Conservation (phyloP, 2,329 filamentous ascomycete species). For the Monilinia fructigena region DNA sequence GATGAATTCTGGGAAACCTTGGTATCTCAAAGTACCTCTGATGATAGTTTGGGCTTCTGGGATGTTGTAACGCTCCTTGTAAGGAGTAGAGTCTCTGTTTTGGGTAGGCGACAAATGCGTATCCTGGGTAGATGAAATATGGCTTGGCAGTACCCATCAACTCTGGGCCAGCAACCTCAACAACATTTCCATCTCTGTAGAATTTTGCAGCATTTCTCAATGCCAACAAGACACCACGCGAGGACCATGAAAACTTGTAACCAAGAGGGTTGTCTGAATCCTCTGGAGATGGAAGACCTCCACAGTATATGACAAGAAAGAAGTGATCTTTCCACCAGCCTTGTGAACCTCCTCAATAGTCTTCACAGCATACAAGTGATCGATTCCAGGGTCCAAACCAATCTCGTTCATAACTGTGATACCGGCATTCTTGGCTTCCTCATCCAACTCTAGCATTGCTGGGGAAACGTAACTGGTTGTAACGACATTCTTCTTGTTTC, state of each 20-base stretch:
- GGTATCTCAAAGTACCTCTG: conserved; percentile 78
- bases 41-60: conserved; percentile 87
- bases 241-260: conserved; percentile 75
- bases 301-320: conserved; percentile 77
- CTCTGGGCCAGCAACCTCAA: conserved; percentile 61
- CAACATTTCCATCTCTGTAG: conserved; percentile 75
- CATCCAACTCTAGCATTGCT: conserved; percentile 86
- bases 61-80: conserved; percentile 86
- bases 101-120: conserved; percentile 85
- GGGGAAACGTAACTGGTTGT: conserved; percentile 93
- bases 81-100: conserved; percentile 91
- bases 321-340: conserved; percentile 78
- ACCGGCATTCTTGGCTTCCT: conserved; percentile 79
- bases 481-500: conserved; percentile 92
- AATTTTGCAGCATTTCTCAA: conserved; percentile 82
- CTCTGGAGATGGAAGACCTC: conserved; percentile 71
- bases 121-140: conserved; percentile 81
- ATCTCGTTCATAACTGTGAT: conserved; percentile 99
- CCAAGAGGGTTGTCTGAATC: conserved; percentile 84
- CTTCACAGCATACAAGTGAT: conserved; percentile 76
- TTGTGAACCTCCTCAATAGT: conserved; percentile 86
- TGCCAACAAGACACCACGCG: conserved; percentile 80
- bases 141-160: conserved; percentile 87
- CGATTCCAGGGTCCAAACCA: conserved; percentile 68
- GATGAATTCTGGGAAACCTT: conserved; percentile 88